A percentile compares a stretch with the other conserved stretches of the same genome.
Conservation (phyloP, 257 asterid genomes). For the Nicotiana sylvestris region DNA sequence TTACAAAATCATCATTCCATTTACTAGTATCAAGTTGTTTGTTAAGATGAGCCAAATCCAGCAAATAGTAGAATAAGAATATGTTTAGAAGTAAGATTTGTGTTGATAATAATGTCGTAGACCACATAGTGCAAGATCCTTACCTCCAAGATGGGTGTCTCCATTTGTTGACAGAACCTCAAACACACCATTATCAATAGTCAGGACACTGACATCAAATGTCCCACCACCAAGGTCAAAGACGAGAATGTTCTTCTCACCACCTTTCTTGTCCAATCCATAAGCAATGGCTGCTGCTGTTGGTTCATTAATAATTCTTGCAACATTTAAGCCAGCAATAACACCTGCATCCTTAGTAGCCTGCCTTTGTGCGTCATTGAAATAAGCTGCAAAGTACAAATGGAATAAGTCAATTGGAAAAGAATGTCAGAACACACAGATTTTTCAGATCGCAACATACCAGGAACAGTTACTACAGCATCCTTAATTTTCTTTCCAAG, state of each 20-base stretch:
- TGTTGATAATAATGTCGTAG: no score
- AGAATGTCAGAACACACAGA: no score
- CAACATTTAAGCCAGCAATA: constrained; percentile 83
- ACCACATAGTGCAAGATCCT: no score
- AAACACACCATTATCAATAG: constrained; percentile 88
- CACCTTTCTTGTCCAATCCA: constrained; percentile 84
- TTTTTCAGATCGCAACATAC: constrained; percentile 19
- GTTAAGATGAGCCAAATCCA: no score
- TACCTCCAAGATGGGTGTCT: constrained; percentile 36
- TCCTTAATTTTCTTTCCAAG: constrained; percentile 86
- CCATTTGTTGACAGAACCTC: constrained; percentile 93
- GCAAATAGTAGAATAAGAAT: no score
- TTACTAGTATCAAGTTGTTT: no score
- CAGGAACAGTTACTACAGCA: constrained; percentile 89
- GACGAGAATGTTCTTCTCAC: constrained; percentile 85
- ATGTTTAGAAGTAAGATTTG: no score
- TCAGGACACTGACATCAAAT: constrained; percentile 66
- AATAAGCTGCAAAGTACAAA: constrained; percentile 55
- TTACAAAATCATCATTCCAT: no score
- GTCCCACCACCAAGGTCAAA: constrained; percentile 98
- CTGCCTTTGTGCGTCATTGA: constrained; percentile 92
- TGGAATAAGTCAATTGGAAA: no score
- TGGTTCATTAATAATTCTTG: constrained; percentile 82
- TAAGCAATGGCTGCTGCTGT: constrained; percentile 96
- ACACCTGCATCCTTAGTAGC: constrained; percentile 88